Conservation (phyloP, 805 yeast species). For the Brettanomyces custersianus region DNA sequence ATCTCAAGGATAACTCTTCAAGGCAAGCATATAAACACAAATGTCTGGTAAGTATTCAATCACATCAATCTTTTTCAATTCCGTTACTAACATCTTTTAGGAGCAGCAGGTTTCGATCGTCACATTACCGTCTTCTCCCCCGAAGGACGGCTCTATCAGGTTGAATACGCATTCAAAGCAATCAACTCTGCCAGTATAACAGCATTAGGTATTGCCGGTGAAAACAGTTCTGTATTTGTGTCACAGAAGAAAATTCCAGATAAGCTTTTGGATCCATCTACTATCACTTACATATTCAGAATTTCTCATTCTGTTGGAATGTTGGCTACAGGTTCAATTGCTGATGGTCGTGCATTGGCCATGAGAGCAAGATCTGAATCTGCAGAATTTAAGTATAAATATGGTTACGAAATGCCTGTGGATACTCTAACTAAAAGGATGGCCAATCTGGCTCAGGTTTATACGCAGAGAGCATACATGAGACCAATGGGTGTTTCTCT, state of each 20-base stretch:
- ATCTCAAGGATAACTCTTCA: too few relatives aligned
- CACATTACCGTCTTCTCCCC: conserved; percentile 98
- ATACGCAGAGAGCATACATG: conserved; percentile 98
- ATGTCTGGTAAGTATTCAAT: conserved; percentile 1
- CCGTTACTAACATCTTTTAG: too few relatives aligned
- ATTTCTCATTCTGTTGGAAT: conserved; percentile 79
- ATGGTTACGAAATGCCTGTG: conserved; percentile 95
- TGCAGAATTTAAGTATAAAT: conserved; percentile 86
- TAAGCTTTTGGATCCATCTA: conserved; percentile 77
- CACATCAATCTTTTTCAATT: too few relatives aligned
- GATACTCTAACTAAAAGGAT: conserved; percentile 87
- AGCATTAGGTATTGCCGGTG: conserved; percentile 79
- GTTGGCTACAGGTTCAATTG: conserved; percentile 91
- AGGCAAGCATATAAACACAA: too few relatives aligned
- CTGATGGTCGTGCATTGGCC: conserved; percentile 90
- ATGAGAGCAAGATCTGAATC: conserved; percentile 91
- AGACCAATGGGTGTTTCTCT: conserved; percentile 94
- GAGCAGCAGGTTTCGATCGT: conserved; percentile 95
- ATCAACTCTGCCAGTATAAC: conserved; percentile 89
- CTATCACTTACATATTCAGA: conserved; percentile 79
- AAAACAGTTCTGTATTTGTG: conserved; percentile 77
- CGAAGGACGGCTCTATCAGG: conserved; percentile 95
- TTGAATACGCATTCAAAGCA: conserved; percentile 87
- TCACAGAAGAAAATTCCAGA: conserved; percentile 97
- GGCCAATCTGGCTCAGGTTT: conserved; percentile 92